Evolutionary conservation across 257 asterid genomes (phyloP).

Genomic region (Prunella vulgaris): DNA sequence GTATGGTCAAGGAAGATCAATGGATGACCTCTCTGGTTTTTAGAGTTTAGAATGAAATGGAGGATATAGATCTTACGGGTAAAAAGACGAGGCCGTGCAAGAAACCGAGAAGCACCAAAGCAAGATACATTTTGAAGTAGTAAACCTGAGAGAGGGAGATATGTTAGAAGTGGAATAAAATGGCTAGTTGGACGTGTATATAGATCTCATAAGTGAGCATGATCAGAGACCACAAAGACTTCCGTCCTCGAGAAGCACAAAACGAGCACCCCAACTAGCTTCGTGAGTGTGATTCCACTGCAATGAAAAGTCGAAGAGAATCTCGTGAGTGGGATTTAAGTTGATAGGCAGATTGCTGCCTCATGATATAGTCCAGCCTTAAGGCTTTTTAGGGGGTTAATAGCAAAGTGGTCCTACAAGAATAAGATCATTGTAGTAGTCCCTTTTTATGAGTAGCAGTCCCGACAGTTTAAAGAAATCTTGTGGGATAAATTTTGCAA

Average conservation of each 20-base stretch:
- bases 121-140: constrained; percentile 89
- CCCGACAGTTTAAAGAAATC: too few relatives aligned
- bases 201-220: not conserved
- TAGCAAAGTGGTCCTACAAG: too few relatives aligned
- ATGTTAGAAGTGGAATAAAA: not conserved
- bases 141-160: constrained; percentile 52
- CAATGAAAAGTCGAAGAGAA: constrained; percentile 12
- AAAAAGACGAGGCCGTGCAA: constrained; percentile 80
- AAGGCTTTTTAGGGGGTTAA: not conserved
- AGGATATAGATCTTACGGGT: constrained; percentile 56
- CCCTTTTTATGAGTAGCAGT: too few relatives aligned
- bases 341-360: not conserved
- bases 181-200: not conserved
- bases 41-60: too few relatives aligned
- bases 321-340: not conserved
- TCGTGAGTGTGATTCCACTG: constrained; percentile 98
- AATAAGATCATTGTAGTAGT: too few relatives aligned
- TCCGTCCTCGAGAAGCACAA: constrained; percentile 85
- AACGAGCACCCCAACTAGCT: constrained; percentile 96
- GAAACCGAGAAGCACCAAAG: constrained; percentile 90
- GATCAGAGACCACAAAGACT: constrained; percentile 76
- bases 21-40: not conserved
- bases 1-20: not conserved
- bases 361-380: not conserved
- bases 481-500: too few relatives aligned